Evolutionary conservation across 2,329 filamentous ascomycete species (phyloP), one percentile per base, ranked within the genome.

Genomic region (Lachnellula cervina): DNA sequence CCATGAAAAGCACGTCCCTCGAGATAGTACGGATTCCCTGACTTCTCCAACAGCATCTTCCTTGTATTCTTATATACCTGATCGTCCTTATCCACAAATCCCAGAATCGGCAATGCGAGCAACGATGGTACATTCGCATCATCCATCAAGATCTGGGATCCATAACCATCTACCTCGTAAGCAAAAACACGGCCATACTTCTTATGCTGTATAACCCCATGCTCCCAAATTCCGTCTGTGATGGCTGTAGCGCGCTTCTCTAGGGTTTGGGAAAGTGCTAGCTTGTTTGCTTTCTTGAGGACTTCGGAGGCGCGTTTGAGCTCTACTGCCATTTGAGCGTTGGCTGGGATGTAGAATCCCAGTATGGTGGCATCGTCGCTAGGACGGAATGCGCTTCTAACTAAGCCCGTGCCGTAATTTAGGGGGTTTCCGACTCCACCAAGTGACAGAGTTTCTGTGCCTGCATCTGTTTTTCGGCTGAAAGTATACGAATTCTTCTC

Each of bases 251-350:
- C 79, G 75, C 81, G 82, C 38, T 73, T 70, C 13, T 85, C 82
- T 46, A 90, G 77, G 1, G 76, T 71, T 38, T 81, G 73, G 0
- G 81, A 76, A 6, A 83, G 66, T 0, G 82, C 72, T 3, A 77
- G 70, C 48, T 87, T 63, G 35, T 66, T 81, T 1, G 78, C 82
- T 5, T 77, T 76, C 51, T 76, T 74, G n/a, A 97, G 80, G 19
- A 95, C 77, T 5, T 78, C 76, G 0, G 90, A 84, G 0, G 89
- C 85, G 43, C 89, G 85, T 60, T 85, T 82, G 25, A 99, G 77
- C 72, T 99, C 91, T 0, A 93, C 89, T 2, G 90, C 86, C 80
- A 99, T 96, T 86, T 96, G 93, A 23, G 94, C 94, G 69, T 99
- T 99, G 38, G 90, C 87, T 0, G 94, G 94, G 63, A 99, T 96